phyloP scores from a whole-genome alignment of 441 rosid species.

The Corymbia citriodora region DNA sequence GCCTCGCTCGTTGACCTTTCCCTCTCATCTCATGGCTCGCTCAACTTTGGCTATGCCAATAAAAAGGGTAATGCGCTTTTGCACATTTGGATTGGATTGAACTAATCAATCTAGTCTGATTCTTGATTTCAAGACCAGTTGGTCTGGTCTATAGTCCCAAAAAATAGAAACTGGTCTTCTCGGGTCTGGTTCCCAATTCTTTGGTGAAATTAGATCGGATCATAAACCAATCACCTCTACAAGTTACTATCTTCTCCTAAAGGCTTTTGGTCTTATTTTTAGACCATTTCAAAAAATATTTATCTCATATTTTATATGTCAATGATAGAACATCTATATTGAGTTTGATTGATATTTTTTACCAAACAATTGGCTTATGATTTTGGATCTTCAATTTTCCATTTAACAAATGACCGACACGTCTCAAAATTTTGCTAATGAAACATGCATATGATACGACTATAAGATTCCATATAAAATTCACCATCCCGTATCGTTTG shows the following conservation, averaged over 20 bases:
- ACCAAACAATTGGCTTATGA: not conserved
- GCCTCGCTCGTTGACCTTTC: no score
- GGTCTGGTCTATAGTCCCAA: no score
- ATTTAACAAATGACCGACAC: not conserved
- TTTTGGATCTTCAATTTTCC: not conserved
- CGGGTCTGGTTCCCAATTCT: no score
- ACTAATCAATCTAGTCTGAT: no score
- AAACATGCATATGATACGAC: not conserved
- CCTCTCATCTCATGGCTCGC: no score
- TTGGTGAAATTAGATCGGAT: no score
- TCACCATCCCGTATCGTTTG: not conserved
- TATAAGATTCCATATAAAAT: not conserved
- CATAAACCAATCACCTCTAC: no score
- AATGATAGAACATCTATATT: not conserved
- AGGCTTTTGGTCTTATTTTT: not conserved
- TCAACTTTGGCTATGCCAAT: no score
- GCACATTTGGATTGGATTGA: no score
- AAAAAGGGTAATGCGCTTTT: no score
- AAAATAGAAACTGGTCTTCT: no score
- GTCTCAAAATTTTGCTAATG: not conserved
- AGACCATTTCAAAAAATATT: not conserved
- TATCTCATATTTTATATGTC: not conserved
- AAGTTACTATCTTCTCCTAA: not conserved
- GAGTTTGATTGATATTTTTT: not conserved
- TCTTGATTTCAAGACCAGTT: no score